Evolutionary conservation across 106 monocot species (phyloP).

Genomic region (Agapanthus africanus): DNA sequence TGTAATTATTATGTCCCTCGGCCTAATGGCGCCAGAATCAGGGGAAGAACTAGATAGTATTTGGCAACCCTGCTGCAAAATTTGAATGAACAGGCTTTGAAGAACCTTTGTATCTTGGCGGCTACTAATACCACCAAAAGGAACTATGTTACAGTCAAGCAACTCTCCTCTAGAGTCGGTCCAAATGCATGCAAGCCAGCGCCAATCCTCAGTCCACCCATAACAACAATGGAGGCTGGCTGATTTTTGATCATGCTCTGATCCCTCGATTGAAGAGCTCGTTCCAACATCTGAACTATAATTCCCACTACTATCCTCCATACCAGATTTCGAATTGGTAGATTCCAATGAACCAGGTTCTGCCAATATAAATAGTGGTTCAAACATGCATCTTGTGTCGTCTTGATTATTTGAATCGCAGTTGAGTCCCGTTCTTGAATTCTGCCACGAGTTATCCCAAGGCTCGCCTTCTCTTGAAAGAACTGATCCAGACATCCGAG

Average conservation of each 20-base stretch:
- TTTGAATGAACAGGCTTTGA: constrained; percentile 84
- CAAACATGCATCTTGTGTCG: constrained; percentile 71
- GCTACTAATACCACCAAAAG: constrained; percentile 92
- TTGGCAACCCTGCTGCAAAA: constrained; percentile 82
- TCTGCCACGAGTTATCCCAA: constrained; percentile 89
- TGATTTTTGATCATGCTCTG: constrained; percentile 38
- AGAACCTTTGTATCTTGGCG: constrained; percentile 92
- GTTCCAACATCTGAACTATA: constrained; percentile 33
- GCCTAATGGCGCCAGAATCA: constrained; percentile 32
- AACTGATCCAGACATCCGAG: constrained; percentile 51
- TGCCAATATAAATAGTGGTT: constrained; percentile 86
- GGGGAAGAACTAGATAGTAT: constrained; percentile 53
- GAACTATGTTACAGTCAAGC: constrained; percentile 79
- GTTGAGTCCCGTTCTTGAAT: constrained; percentile 33
- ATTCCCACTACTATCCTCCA: constrained; percentile 45
- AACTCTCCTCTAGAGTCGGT: constrained; percentile 90
- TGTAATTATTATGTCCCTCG: constrained; percentile 75
- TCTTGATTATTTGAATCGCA: constrained; percentile 53
- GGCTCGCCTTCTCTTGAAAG: constrained; percentile 62
- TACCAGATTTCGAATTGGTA: constrained; percentile 36
- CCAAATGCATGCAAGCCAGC: constrained; percentile 94
- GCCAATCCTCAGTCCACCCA: constrained; percentile 99
- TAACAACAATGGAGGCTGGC: constrained; percentile 94
- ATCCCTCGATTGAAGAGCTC: constrained; percentile 29
- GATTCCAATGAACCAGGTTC: constrained; percentile 59